Conservation (phyloP, 768 basidiomycete genomes). For the Daedaleopsis sinensis region DNA sequence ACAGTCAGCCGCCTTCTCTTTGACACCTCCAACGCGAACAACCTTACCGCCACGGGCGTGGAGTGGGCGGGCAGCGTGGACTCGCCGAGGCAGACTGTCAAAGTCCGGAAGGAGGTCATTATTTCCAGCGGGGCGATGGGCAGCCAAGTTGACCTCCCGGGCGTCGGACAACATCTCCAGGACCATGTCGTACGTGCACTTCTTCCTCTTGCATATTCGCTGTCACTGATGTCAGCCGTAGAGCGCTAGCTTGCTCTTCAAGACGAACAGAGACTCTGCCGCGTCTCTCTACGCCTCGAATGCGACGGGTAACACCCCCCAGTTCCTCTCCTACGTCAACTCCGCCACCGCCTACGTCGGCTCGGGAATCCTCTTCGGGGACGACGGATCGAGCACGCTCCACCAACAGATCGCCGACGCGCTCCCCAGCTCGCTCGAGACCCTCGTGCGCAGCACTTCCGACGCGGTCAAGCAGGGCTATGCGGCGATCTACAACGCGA, state of each 20-base stretch:
- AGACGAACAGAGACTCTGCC: slow-evolving; percentile 41
- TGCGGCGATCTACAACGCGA: slow-evolving; percentile 54
- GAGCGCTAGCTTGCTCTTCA: slow-evolving; percentile 42
- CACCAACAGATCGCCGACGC: slow-evolving; percentile 36
- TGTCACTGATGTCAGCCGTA: slow-evolving; percentile 12
- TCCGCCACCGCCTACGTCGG: slow-evolving; percentile 65
- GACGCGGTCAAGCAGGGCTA: slow-evolving; percentile 53
- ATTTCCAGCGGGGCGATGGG: slow-evolving; percentile 51
- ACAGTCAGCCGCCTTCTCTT: slow-evolving; percentile 62
- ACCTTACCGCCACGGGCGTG: slow-evolving; percentile 47
- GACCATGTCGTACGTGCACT: slow-evolving; percentile 47
- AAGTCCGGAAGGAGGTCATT: slow-evolving; percentile 65
- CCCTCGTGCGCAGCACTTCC: slow-evolving; percentile 49
- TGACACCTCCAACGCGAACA: slow-evolving; percentile 31
- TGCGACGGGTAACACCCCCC: slow-evolving; percentile 24
- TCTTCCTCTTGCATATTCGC: neutral
- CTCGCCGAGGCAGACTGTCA: slow-evolving; percentile 42
- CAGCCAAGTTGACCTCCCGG: slow-evolving; percentile 52
- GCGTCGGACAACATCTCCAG: slow-evolving; percentile 62
- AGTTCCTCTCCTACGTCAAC: slow-evolving; percentile 61
- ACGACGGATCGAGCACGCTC: slow-evolving; percentile 34
- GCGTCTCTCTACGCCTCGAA: slow-evolving; percentile 36
- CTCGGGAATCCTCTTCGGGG: slow-evolving; percentile 47
- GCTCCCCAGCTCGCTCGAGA: slow-evolving; percentile 34
- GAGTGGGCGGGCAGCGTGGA: slow-evolving; percentile 46